These are phyloP conservation scores for Gracilaria vermiculophylla DNA, from an alignment of 23 red algal species.

Conservation along the genomic window DNA sequence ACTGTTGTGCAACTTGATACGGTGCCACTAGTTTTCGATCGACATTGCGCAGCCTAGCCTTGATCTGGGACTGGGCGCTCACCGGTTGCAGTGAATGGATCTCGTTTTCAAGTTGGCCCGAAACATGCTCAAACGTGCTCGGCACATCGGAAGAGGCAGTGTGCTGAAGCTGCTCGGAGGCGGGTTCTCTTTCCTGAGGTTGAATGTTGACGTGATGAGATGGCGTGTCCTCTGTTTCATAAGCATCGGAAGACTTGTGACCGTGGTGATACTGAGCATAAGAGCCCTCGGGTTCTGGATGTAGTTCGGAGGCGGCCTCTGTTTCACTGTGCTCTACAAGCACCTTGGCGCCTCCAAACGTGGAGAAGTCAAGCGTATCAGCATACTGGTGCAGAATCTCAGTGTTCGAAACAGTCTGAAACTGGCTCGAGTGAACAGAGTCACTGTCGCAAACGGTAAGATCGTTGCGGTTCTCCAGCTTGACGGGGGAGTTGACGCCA, in stretches of 20 bases:
- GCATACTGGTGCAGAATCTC: constrained; percentile 20
- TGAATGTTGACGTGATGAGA: background rate
- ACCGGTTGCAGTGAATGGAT: constrained; percentile 9
- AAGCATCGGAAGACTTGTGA: background rate
- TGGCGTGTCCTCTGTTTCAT: background rate
- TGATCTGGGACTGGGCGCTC: background rate
- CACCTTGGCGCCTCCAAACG: background rate
- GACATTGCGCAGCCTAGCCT: background rate
- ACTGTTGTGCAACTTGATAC: background rate
- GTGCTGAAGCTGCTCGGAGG: background rate
- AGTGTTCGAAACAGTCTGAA: constrained; percentile 13
- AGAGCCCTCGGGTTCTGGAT: constrained; percentile 13
- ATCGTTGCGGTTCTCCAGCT: constrained; percentile 9
- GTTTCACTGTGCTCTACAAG: constrained; percentile 28
- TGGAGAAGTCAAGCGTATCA: background rate
- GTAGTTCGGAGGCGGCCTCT: constrained; percentile 18
- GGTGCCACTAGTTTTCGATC: background rate
- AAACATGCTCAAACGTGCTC: constrained; percentile 48
- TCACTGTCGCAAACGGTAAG: constrained; percentile 4
- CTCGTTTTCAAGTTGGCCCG: constrained; percentile 29
- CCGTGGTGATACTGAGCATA: constrained; percentile 34
- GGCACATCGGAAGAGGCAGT: background rate
- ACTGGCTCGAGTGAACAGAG: constrained; percentile 19
- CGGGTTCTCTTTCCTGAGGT: constrained; percentile 15
- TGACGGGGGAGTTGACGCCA: background rate